These are phyloP conservation scores for Mycena belliarum DNA, from an alignment of 768 basidiomycete genomes.

Conservation along the genomic window DNA sequence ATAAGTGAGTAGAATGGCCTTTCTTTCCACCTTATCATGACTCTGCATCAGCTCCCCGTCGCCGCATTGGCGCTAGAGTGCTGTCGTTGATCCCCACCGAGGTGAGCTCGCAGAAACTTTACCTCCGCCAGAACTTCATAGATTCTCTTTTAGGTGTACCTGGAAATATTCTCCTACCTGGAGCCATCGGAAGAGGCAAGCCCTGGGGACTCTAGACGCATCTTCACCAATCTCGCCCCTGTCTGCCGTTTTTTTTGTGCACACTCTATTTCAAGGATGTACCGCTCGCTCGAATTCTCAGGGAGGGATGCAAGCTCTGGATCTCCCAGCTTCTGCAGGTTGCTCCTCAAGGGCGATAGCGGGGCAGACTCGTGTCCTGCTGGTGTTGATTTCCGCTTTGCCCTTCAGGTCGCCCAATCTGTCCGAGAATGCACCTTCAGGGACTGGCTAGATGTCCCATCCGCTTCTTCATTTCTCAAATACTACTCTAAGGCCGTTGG, in stretches of 20 bases:
- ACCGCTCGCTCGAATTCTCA: constrained; percentile 32
- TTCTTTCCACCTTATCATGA: not conserved
- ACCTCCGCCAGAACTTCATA: too few species aligned
- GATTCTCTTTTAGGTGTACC: too few species aligned
- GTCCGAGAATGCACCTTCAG: constrained; percentile 13
- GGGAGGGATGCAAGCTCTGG: not conserved
- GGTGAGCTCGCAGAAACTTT: too few species aligned
- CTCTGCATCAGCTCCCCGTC: constrained; percentile 27
- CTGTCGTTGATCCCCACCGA: constrained; percentile 35
- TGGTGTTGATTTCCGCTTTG: not conserved
- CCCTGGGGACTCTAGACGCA: constrained; percentile 19
- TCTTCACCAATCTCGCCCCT: constrained; percentile 34
- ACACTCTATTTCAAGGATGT: constrained; percentile 40
- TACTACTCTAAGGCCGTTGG: constrained; percentile 1
- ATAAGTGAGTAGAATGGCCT: not conserved
- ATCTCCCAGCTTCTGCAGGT: constrained; percentile 1
- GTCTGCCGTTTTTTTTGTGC: constrained; percentile 47
- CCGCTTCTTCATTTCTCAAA: not conserved
- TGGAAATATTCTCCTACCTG: constrained; percentile 40
- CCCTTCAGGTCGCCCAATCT: not conserved
- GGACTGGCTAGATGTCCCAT: not conserved
- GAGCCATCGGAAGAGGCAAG: constrained; percentile 21
- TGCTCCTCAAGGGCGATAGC: not conserved
- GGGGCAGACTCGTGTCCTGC: not conserved
- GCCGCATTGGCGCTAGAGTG: constrained; percentile 7